A percentile compares a stretch with the other conserved stretches of the same genome.
phyloP scores from a whole-genome alignment of 495 filamentous ascomycete genomes.

The Elasticomyces elasticus region DNA sequence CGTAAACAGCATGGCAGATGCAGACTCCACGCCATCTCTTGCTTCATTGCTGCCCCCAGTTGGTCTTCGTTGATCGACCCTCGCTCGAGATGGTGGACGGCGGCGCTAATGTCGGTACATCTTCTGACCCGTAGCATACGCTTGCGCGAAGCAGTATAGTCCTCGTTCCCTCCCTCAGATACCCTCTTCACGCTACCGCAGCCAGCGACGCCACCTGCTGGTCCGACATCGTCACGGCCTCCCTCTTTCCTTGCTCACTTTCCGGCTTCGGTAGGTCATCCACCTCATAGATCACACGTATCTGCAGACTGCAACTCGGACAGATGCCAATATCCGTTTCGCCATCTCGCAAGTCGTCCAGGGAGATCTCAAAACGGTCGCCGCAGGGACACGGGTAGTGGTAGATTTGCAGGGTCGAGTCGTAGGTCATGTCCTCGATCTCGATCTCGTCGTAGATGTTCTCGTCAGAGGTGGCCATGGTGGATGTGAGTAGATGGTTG shows the following conservation, averaged over 20 bases:
- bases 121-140: too few species aligned
- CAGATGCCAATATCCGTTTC: conserved; percentile 82
- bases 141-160: neutral
- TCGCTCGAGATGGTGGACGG: too few species aligned
- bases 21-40: too few species aligned
- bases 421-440: conserved; percentile 97
- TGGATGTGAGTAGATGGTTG: too few species aligned
- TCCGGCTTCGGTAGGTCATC: conserved; percentile 39
- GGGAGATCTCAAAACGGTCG: conserved; percentile 88
- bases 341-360: conserved; percentile 74
- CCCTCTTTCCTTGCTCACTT: conserved; percentile 9
- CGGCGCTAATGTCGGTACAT: too few species aligned
- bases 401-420: conserved; percentile 72
- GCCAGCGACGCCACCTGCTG: conserved; percentile 30
- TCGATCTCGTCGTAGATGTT: conserved; percentile 94
- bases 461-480: conserved; percentile 3
- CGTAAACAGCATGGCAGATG: too few species aligned
- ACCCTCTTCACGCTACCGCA: conserved; percentile 12
- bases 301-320: conserved; percentile 94
- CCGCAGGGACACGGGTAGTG: conserved; percentile 95
- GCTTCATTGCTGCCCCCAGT: too few species aligned
- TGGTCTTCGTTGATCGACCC: too few species aligned
- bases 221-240: neutral
- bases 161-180: neutral
- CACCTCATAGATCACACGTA: conserved; percentile 80